Base-by-base conservation (phyloP, 2,329 filamentous ascomycete species). In the Blastomyces emzantsi region DNA sequence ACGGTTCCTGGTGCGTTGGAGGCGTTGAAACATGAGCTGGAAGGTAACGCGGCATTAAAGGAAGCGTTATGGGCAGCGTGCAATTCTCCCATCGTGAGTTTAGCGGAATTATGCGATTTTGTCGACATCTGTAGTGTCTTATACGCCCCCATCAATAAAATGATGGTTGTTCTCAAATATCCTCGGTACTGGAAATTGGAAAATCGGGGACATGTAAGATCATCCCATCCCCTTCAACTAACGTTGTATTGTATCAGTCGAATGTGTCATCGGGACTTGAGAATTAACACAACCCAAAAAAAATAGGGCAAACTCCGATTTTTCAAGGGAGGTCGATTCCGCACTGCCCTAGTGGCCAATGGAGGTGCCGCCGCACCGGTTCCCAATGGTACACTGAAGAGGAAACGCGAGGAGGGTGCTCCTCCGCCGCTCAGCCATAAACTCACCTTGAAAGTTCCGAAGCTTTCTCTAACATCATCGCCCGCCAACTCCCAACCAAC, bases 1-100 rank as follows among this genome's bases (percentile, higher is more conserved):
- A 85, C 80, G 3, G 76, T 86, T n/a, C 79, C 82, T 36, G 84
- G 83, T 41, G 85, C 85, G 6, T 73, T 86, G 30, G 77, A 77
- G 39, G 84, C 82, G 1, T 73, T 88, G 47, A 86, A 82, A 69
- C 72, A 73, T 43, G 82, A 85, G 61, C 68, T 88, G 22, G 75
- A 75, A 2, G 70, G 74, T 7, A 80, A 86, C 59, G 66, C 76
- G 45, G 71, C 73, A 2, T 76, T 88, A 62, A 81, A 81, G 67
- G 72, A 81, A 49, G 79, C 80, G 15, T 71, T 88, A 3, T 85
- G 84, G 79, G 77, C 81, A 62, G 85, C 84, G 2, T 79, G 84
- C 68, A 79, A 77, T 61, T 82, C 84, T 0, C 79, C 77, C 1
- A 72, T 70, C 5, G 76, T 85, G 54, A 78, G 81, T 1, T 67